Evolutionary conservation across 2,329 filamentous ascomycete genomes (phyloP), one percentile per base, ranked within the genome.

Genomic region (Aureobasidium vineae): DNA sequence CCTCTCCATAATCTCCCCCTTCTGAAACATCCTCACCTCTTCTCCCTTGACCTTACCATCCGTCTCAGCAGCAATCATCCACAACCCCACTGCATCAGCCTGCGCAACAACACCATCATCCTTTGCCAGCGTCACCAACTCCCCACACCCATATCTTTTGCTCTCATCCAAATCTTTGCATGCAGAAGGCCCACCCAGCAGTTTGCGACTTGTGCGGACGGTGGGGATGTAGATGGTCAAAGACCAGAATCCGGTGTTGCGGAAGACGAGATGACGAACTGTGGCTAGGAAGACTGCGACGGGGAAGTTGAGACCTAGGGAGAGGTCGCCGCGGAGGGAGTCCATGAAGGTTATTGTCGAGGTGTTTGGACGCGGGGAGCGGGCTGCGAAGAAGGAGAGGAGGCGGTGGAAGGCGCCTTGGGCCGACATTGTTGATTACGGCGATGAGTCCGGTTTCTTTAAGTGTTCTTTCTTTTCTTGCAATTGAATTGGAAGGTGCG

Each of bases 271-370:
- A 41, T 77, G 75, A 1, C 75, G 71, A 23, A 73, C 71, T 8
- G 75, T 36, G 36, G 75, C 75, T 6, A 77, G 68, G 41, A 69
- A 71, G 49, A 76, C 69, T 2, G 75, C 75, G 53, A 75, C 69
- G n/a, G 75, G 75, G 67, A 77, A 75, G 69, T 77, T 75, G 16
- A 77, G 73, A n/a, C 75, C 75, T 0, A 77, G 67, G 3, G 75
- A 71, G 15, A 77, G 72, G 66, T 77, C 75, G 36, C 75, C 75
- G 63, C 70, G 70, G 19, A 77, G 70, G 15, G 74, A 75, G 69
- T 77, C 75, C 56, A 70, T 69, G 33, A 77, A 70, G 31, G 75
- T 73, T 66, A 77, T 75, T 13, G 75, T 77, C 43, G 73, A 70
- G 5, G 72, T 70, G 68, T 73, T 71, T 21, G 71, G 71, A 57